Conservation (phyloP, 1,139 yeast genomes). For the Yamadazyma atmosphaerica region DNA sequence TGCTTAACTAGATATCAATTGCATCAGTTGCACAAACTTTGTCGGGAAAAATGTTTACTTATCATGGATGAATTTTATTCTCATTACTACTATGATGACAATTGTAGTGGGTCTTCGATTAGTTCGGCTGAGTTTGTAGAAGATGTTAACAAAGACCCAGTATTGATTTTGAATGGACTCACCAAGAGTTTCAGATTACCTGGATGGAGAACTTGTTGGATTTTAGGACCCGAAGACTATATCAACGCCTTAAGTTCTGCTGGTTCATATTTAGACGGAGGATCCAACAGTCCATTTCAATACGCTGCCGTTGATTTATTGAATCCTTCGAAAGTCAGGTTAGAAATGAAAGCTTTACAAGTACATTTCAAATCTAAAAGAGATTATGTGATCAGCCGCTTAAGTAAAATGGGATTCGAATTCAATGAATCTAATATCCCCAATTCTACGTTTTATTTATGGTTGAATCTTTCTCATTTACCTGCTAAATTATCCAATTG, state of each 20-base stretch:
- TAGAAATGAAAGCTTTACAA: constrained; percentile 64
- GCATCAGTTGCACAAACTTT: constrained; percentile 53
- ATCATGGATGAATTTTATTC: constrained; percentile 72
- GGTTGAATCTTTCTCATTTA: constrained; percentile 60
- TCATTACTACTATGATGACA: constrained; percentile 62
- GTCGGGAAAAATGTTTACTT: constrained; percentile 56
- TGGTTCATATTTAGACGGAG: constrained; percentile 67
- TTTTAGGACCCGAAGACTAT: constrained; percentile 66
- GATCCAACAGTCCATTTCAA: constrained; percentile 66
- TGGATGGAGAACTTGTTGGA: constrained; percentile 73
- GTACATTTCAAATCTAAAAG: constrained; percentile 61
- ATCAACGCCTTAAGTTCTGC: constrained; percentile 60
- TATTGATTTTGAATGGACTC: constrained; percentile 61
- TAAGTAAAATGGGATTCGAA: constrained; percentile 57
- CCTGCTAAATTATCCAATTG: constrained; percentile 63
- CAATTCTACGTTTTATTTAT: constrained; percentile 63
- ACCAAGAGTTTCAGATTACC: constrained; percentile 68
- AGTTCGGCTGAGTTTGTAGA: constrained; percentile 57
- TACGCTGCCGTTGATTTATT: constrained; percentile 61
- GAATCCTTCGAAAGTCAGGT: constrained; percentile 50
- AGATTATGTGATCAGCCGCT: constrained; percentile 55
- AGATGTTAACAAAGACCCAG: constrained; percentile 64
- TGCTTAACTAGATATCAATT: constrained; percentile 55
- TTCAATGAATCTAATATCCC: constrained; percentile 51
- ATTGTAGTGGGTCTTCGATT: constrained; percentile 56